Evolutionary conservation across 1,139 yeast genomes (phyloP), one percentile per base, ranked within the genome.

Genomic region (Geotrichum fermentans): DNA sequence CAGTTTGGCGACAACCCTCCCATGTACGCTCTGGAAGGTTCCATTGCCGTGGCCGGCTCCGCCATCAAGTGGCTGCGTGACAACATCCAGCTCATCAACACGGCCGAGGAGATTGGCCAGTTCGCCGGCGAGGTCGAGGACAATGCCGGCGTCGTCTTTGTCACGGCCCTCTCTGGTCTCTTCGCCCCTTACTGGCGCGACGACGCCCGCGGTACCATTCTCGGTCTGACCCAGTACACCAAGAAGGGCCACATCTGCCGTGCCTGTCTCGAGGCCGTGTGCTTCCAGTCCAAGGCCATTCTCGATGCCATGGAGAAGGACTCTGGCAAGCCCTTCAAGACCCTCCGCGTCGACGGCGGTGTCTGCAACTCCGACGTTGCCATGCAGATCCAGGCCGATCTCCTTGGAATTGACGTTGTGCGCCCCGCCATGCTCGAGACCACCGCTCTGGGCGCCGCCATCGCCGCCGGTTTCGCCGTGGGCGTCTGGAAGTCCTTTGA

Each of bases 121-220:
- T 75, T 88, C 61, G 96, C 96, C 7, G 79, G 85, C 21, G 83
- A 81, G 60, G 96, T 87, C 33, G 75, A 78, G 38, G 80, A 85
- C 66, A 77, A 92, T 16, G 96, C 95, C 48, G 97, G 97, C 18
- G 96, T 90, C 32, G 92, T 87, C 41, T 90, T 90, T 62, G 95
- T 90, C 45, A 96, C 97, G 14, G 97, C 97, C 4, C 88, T 90
- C 65, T 83, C 92, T 32, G 97, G 97, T 8, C 73, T 90, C 53
- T 90, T 87, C 67, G 96, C 97, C 2, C 97, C 97, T 18, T 89
- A 90, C 72, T 90, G 97, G 97, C 88, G 87, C 62, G 79, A 94
- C 17, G 88, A 87, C 47, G 90, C 96, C 8, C 80, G 96, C 61
- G 97, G 97, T 52, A 83, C 96, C 40, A 85, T 90, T 47, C 82